Evolutionary conservation across 2,329 filamentous ascomycete species (phyloP), one percentile per base, ranked within the genome.

Genomic region (Hymenoscyphus infarciens): DNA sequence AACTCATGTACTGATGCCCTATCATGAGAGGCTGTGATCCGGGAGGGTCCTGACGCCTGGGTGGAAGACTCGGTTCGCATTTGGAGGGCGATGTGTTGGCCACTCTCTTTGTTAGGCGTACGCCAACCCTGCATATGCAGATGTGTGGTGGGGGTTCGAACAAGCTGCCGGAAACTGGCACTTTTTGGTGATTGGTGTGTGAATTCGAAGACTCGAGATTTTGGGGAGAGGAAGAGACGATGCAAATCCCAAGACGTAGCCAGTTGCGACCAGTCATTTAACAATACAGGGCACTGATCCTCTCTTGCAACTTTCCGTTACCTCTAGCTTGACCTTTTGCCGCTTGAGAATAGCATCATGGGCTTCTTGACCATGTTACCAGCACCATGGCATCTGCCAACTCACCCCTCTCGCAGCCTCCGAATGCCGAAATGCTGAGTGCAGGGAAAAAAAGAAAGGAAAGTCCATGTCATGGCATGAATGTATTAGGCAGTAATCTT

Each of bases 1-100:
- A 59, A 61, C 49, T 64, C 53, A 65, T 64, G 66, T 66, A 64
- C 69, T 73, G 70, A 66, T 72, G 69, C 71, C 71, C 69, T 68
- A 72, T 70, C 62, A 72, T 65, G 65, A 64, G 62, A 64, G 69
- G 68, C 67, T 68, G 68, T 63, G 59, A 19, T 33, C 33, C 63
- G 63, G 27, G 49, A 57, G 62, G 52, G 49, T 25, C 57, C 56
- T 56, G 60, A 60, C 15, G 27, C 56, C 49, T 57, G 39, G 33
- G 13, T 22, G 29, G 61, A 53, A 59, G 60, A 57, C 35, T 61
- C 57, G 63, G 63, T 66, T 67, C 63, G 68, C 64, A 64, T 59
- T 60, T 60, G 66, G 67, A 67, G 65, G 66, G 66, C 67, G 67
- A 64, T 72, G 68, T 68, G 69, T 66, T 72, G 70, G 67, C 67